Percentiles rank a stretch among this genome's conserved stretches.
These are phyloP conservation scores for Cenococcum geophilum DNA, from an alignment of 495 filamentous ascomycete genomes.

Conservation along the genomic window DNA sequence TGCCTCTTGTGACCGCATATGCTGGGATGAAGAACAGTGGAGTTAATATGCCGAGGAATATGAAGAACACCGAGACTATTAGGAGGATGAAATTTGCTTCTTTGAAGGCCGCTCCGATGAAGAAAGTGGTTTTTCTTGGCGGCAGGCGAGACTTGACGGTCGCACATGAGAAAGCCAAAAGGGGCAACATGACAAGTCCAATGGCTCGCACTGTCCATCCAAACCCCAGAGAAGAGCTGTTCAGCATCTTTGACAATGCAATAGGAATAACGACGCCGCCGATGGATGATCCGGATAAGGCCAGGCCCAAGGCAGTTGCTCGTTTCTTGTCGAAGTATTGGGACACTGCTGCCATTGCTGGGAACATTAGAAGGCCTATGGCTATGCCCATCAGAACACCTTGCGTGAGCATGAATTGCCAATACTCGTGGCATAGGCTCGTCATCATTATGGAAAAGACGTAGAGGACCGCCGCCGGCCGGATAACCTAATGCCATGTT, in stretches of 20 bases:
- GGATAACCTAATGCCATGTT: constrained; percentile 39
- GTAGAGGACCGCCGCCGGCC: constrained; percentile 27
- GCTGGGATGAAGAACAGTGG: constrained; percentile 54
- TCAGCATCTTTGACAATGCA: constrained; percentile 31
- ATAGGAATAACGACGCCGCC: constrained; percentile 36
- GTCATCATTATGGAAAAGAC: constrained; percentile 52
- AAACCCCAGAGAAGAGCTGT: constrained; percentile 43
- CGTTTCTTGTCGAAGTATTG: constrained; percentile 53
- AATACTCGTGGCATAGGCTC: constrained; percentile 52
- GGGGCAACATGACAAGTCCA: constrained; percentile 51
- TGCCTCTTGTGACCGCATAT: constrained; percentile 47
- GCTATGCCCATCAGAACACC: constrained; percentile 50
- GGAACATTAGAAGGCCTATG: constrained; percentile 47
- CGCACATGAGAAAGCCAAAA: constrained; percentile 39
- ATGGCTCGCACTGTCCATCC: constrained; percentile 56
- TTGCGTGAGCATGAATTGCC: constrained; percentile 56
- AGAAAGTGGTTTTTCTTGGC: constrained; percentile 28
- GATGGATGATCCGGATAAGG: constrained; percentile 47
- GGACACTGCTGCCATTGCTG: constrained; percentile 47
- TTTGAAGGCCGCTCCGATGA: constrained; percentile 17
- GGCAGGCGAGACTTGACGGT: constrained; percentile 26
- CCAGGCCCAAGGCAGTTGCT: constrained; percentile 50
- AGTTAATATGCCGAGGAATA: constrained; percentile 48
- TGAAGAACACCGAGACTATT: constrained; percentile 41
- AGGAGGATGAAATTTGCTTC: constrained; percentile 35